Base-by-base conservation (phyloP, 805 yeast species). In the Barnettozyma wickerhamii region DNA sequence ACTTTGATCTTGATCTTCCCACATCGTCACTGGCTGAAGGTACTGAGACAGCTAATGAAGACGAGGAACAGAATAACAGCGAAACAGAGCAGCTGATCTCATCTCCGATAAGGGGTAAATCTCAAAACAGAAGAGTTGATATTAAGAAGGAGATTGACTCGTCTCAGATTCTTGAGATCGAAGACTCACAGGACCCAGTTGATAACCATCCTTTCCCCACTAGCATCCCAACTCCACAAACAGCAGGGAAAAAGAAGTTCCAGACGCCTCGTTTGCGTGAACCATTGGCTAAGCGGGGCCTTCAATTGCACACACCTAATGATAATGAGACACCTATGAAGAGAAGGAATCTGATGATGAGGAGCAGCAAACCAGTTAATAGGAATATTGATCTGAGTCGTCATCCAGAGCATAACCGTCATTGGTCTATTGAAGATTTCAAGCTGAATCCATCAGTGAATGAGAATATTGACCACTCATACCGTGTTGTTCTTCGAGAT, bases 391-490 rank as follows among this genome's bases (percentile, higher is more conserved):
- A 56, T 31, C 30, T 55, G 0, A 40, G 58, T 1, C 17, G 12
- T 3, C 43, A 56, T 27, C 54, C 55, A 7, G n/a, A 27, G 5
- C 29, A 40, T 19, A 38, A 46, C 12, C 53, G 67, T 4, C 53
- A 53, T 10, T 68, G 72, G 72, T 55, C 60, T 9, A 56, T 62
- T 3, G 61, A 55, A 23, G 73, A 68, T 42, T 68, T 68, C 47
- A 55, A 61, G 17, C 53, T 63, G 14, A 68, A 68, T 38, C 65
- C 66, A 4, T 41, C 48, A 4, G 42, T 41, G 37, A 64, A 62
- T 33, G 51, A 53, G n/a, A 49, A 55, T 9, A 15, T 46, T 6
- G 43, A 42, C 4, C 51, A 52, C 40, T 71, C 72, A 3, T 65
- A 52, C 37, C 53, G 59, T 10, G 63, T 62, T 26, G 63, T 62